phyloP scores from a whole-genome alignment of 129 eudicot genomes.

The Oenanthe sinensis region DNA sequence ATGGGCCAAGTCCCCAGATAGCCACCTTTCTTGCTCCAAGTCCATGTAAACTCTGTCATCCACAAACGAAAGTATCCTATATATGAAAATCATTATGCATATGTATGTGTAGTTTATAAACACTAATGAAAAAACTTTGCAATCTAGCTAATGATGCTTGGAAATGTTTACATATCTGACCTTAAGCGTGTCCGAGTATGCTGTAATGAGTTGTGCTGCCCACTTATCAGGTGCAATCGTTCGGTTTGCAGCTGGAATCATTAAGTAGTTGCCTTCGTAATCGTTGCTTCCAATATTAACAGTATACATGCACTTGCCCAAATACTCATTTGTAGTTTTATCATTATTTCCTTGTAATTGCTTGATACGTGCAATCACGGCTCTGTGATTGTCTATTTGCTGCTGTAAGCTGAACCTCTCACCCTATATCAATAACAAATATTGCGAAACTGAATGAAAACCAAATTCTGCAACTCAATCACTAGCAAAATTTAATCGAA shows the following conservation, averaged over 20 bases:
- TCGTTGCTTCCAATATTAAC: slow-evolving; percentile 2
- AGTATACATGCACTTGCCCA: not conserved
- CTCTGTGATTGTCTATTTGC: not conserved
- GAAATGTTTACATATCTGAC: not conserved
- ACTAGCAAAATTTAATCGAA: not conserved
- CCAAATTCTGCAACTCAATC: not conserved
- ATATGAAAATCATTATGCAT: not conserved
- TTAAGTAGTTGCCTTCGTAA: not conserved
- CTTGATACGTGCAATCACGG: not conserved
- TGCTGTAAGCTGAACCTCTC: not conserved
- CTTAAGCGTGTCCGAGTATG: not conserved
- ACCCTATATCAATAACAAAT: not conserved
- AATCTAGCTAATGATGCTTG: not conserved
- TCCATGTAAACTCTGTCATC: not conserved
- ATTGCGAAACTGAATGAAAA: not conserved
- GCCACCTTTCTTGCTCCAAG: slow-evolving; percentile 59
- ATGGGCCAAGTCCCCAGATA: slow-evolving; percentile 29
- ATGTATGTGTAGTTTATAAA: not conserved
- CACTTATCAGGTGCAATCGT: not conserved
- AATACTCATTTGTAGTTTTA: not conserved
- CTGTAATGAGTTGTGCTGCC: not conserved
- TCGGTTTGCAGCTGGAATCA: not conserved
- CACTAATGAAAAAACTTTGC: not conserved
- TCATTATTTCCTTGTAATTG: not conserved
- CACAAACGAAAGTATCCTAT: slow-evolving; percentile 13